Base-by-base conservation (phyloP, 306 rosid species). In the Astragalus membranaceus region DNA sequence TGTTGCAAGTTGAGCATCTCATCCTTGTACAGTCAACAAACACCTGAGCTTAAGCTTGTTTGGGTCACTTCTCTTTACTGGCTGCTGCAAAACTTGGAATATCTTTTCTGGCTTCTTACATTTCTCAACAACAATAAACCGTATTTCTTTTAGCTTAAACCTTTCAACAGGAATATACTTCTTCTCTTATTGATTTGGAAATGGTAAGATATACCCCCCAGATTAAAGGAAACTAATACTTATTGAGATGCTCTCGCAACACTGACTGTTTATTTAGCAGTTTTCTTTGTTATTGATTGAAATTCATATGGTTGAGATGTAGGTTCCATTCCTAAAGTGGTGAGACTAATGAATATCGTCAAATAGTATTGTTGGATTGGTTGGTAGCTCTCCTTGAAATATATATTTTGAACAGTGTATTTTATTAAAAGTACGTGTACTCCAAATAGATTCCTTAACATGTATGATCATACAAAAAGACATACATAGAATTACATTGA, bases 1-100 rank as follows among this genome's bases (percentile, higher is more conserved):
- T 75, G 56, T 79, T 9, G 60, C 60, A 26, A 65, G 69, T 50
- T 3, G 76, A 57, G 56, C n/a, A 8, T 9, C 50, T 43, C 49
- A 51, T 7, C 26, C 70, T 35, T 43, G 32, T 17, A 32, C 23
- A 14, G 62, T 62, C 70, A 41, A 55, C 76, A 17, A 68, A 67
- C 26, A 8, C 67, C 13, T 54, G 32, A 33, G 33, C 55, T 56
- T 54, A 41, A 33, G 33, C 55, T 56, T 56, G 23, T 64, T 70
- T 41, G 67, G 46, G 66, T 64, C 8, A 51, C 67, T 58, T 59
- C 4, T 58, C 42, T 30, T 23, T 26, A 26, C n/a, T 33, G 72
- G 41, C 62, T 42, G 42, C 78, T 42, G 49, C 78, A 32, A 49
- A 50, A 57, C 58, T 41, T 63, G 0, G 8, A 30, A 47, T 58